Percentiles rank a stretch among this genome's conserved stretches.
Evolutionary conservation across 345 rosid species (phyloP).

Genomic region (Trapa incisa): DNA sequence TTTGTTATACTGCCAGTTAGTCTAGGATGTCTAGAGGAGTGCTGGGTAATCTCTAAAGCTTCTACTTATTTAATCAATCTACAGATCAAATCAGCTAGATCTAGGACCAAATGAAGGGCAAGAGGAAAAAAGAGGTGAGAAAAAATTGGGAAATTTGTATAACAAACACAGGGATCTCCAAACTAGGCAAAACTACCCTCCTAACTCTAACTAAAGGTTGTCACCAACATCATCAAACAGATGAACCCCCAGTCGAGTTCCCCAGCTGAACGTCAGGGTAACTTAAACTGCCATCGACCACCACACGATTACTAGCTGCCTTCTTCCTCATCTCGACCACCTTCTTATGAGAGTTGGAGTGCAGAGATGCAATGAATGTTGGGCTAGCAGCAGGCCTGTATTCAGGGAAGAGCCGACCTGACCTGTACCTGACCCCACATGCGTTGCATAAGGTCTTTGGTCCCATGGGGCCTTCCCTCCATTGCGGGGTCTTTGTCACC

Average conservation of each 20-base stretch:
- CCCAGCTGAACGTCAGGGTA: not conserved
- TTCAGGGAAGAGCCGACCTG: not conserved
- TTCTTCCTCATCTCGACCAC: not conserved
- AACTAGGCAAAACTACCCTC: constrained; percentile 13
- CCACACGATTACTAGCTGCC: not conserved
- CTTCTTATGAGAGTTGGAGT: not conserved
- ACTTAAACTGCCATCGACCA: constrained; percentile 1
- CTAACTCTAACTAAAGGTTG: constrained; percentile 5
- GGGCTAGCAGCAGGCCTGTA: not conserved
- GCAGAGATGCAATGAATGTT: not conserved
- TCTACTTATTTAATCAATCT: constrained; percentile 26
- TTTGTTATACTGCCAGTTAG: too few relatives aligned
- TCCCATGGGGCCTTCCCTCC: not conserved
- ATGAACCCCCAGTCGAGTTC: constrained; percentile 15
- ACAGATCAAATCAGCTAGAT: constrained; percentile 22
- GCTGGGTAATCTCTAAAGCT: constrained; percentile 6
- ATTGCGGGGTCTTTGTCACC: not conserved
- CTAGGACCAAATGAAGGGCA: constrained; percentile 1
- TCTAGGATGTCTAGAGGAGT: not conserved
- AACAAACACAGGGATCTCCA: constrained; percentile 11
- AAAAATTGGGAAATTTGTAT: not conserved
- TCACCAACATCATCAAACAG: constrained; percentile 12
- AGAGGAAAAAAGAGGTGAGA: too few relatives aligned
- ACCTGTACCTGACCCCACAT: not conserved
- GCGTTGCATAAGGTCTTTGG: not conserved